Evolutionary conservation across 2,329 filamentous ascomycete species (phyloP).

Genomic region (Monosporascus ibericus): DNA sequence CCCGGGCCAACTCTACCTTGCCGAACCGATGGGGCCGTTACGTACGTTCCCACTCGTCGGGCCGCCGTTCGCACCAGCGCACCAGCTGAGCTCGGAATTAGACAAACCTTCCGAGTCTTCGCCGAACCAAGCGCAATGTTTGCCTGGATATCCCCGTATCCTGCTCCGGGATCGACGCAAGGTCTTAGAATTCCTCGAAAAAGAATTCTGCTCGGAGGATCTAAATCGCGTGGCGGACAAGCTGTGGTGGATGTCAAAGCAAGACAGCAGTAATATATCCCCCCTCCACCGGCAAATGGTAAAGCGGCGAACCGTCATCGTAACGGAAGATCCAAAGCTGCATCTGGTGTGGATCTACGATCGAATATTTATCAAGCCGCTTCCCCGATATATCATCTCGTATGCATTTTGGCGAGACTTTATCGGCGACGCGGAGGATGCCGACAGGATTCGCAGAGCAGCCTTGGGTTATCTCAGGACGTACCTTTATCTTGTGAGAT

Average conservation of each 20-base stretch:
- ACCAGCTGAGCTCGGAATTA: too few species aligned
- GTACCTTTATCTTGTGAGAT: slow-evolving; percentile 25
- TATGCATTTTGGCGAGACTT: slow-evolving; percentile 19
- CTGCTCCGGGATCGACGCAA: not conserved
- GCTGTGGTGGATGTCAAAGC: slow-evolving; percentile 9
- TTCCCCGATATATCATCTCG: slow-evolving; percentile 23
- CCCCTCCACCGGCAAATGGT: slow-evolving; percentile 25
- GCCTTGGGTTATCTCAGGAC: slow-evolving; percentile 28
- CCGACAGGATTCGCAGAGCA: slow-evolving; percentile 4
- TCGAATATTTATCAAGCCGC: slow-evolving; percentile 27
- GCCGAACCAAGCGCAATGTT: not conserved
- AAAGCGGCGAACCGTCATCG: slow-evolving; percentile 21
- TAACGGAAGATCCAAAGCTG: slow-evolving; percentile 27
- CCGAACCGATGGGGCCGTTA: too few species aligned
- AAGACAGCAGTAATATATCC: slow-evolving; percentile 10
- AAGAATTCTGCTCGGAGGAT: slow-evolving; percentile 7
- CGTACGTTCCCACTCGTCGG: too few species aligned
- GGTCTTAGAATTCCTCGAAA: slow-evolving; percentile 2
- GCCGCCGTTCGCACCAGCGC: too few species aligned
- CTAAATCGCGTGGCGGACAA: slow-evolving; percentile 4
- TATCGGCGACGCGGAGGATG: slow-evolving; percentile 5
- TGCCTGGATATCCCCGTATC: slow-evolving; percentile 8
- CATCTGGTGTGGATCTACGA: slow-evolving; percentile 27
- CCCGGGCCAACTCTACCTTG: too few species aligned
- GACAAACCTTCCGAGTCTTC: too few species aligned